These are phyloP conservation scores for Lichtheimia corymbifera DNA, from an alignment of 371 early-diverging fungal species.

Conservation along the genomic window DNA sequence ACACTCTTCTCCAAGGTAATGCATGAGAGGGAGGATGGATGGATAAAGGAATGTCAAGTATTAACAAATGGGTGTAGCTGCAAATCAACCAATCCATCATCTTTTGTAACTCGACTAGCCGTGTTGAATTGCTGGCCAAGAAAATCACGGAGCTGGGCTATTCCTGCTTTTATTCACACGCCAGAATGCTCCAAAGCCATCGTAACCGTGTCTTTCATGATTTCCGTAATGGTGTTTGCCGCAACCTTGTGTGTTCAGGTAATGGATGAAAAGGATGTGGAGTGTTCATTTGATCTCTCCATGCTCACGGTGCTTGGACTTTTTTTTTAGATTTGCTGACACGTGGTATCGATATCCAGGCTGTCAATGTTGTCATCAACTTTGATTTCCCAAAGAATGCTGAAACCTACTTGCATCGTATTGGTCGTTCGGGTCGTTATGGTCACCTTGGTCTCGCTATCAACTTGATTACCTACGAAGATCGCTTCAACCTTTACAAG, in stretches of 20 bases:
- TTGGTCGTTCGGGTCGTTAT: conserved; percentile 97
- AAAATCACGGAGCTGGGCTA: conserved; percentile 99
- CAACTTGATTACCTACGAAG: conserved; percentile 96
- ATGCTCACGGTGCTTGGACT: background rate
- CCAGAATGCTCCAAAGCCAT: conserved; percentile 96
- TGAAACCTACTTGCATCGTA: conserved; percentile 99
- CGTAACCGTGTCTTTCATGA: conserved; percentile 99
- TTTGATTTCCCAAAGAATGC: conserved; percentile 99
- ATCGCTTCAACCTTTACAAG: conserved; percentile 92
- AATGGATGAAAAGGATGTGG: conserved; percentile 2
- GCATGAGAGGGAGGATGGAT: background rate
- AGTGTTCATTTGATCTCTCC: background rate
- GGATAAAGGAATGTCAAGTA: too few relatives aligned
- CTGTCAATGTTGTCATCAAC: conserved; percentile 99
- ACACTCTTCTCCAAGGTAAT: conserved; percentile 93
- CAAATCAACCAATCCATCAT: conserved; percentile 99
- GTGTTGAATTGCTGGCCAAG: conserved; percentile 96
- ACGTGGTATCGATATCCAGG: conserved; percentile 99
- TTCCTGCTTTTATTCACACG: conserved; percentile 98
- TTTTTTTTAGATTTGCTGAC: conserved; percentile 82
- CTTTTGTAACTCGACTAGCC: conserved; percentile 98
- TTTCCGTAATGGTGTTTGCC: conserved; percentile 95
- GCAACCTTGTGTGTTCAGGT: conserved; percentile 94
- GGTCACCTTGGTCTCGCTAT: conserved; percentile 98
- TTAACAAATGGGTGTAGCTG: conserved; percentile 45